A percentile compares a stretch with the other conserved stretches of the same genome.
phyloP scores from a whole-genome alignment of 1,284 basidiomycete genomes.

The Rhodotorula glutinis region DNA sequence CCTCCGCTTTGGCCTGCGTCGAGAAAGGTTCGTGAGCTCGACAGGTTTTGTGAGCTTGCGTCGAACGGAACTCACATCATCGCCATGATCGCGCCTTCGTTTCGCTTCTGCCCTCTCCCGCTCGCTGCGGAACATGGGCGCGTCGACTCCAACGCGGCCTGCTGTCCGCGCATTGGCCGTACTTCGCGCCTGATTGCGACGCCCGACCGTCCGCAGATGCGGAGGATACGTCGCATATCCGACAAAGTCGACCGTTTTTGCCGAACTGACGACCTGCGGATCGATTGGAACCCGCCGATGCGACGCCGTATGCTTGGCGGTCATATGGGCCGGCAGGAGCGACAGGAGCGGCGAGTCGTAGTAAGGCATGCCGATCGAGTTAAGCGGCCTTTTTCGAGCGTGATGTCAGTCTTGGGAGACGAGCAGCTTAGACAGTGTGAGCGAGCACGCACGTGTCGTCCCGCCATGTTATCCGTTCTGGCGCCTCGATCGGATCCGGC shows the following conservation, averaged over 20 bases:
- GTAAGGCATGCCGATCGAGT: slow-evolving; percentile 82
- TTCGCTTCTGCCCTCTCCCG: slow-evolving; percentile 49
- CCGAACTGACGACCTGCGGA: slow-evolving; percentile 65
- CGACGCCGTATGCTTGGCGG: slow-evolving; percentile 3
- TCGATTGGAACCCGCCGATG: slow-evolving; percentile 59
- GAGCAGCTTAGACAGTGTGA: too few relatives aligned
- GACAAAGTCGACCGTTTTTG: slow-evolving; percentile 80
- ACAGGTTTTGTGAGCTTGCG: too few relatives aligned
- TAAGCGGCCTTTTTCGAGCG: slow-evolving; percentile 60
- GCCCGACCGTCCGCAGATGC: slow-evolving; percentile 79
- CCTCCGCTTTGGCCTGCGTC: slow-evolving; percentile 25
- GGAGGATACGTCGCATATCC: slow-evolving; percentile 67
- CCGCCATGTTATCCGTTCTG: slow-evolving; percentile 74
- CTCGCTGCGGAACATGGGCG: slow-evolving; percentile 78
- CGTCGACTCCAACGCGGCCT: slow-evolving; percentile 47
- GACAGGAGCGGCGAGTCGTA: slow-evolving; percentile 77
- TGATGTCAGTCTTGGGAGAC: neutral
- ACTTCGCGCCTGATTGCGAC: slow-evolving; percentile 68
- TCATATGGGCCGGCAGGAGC: slow-evolving; percentile 54
- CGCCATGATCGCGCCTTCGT: slow-evolving; percentile 27
- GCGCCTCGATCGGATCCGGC: slow-evolving; percentile 69
- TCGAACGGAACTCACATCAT: slow-evolving; percentile 1
- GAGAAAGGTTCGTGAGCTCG: neutral
- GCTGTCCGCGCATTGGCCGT: slow-evolving; percentile 53
- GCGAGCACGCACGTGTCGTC: slow-evolving; percentile 64